Conservation (phyloP, 306 rosid genomes). For the Cicer yamashitae region DNA sequence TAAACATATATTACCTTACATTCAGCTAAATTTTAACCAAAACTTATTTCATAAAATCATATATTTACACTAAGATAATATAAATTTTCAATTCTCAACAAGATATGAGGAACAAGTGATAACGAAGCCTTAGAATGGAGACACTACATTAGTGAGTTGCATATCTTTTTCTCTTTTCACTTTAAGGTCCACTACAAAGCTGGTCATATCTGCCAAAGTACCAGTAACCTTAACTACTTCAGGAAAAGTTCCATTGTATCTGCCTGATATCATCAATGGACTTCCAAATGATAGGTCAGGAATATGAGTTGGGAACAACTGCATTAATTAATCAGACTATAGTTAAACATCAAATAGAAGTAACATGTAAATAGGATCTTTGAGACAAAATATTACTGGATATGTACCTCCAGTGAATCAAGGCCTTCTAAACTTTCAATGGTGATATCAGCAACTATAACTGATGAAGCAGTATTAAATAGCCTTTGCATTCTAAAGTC, state of each 20-base stretch:
- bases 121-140: conserved; percentile 39
- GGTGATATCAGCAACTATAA: conserved; percentile 64
- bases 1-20: too few relatives aligned
- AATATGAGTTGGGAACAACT: conserved; percentile 73
- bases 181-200: conserved; percentile 63
- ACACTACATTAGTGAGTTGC: conserved; percentile 72
- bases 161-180: conserved; percentile 77
- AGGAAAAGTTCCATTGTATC: conserved; percentile 83
- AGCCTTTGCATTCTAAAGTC: conserved; percentile 66
- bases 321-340: conserved; percentile 47
- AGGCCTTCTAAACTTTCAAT: conserved; percentile 68
- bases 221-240: conserved; percentile 66
- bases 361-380: conserved; percentile 28
- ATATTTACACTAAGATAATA: background rate
- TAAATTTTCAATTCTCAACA: conserved; percentile 25
- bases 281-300: conserved; percentile 78
- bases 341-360: conserved; percentile 27
- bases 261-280: conserved; percentile 86
- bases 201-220: conserved; percentile 73
- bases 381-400: conserved; percentile 19
- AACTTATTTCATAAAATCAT: too few relatives aligned
- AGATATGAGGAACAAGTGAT: conserved; percentile 17
- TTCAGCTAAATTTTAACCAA: too few relatives aligned
- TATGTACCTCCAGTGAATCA: conserved; percentile 75
- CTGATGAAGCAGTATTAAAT: conserved; percentile 65